phyloP scores from a whole-genome alignment of 2,329 filamentous ascomycete species.

The Ascosphaera aggregata region DNA sequence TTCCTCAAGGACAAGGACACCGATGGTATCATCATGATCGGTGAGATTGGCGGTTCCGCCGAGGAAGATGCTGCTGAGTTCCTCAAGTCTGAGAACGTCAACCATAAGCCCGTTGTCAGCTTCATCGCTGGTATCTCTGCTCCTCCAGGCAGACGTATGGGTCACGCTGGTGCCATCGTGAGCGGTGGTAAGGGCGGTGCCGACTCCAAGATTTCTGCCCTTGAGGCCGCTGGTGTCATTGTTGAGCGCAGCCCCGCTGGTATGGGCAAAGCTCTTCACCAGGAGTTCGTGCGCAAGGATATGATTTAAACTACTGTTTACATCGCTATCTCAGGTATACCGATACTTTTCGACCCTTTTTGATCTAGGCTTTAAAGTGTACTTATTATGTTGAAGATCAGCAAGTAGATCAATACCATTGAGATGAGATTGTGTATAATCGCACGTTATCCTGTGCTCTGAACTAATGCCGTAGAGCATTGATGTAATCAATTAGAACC shows the following conservation, averaged over 20 bases:
- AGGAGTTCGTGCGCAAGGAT: slow-evolving; percentile 90
- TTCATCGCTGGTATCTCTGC: slow-evolving; percentile 98
- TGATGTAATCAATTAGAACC: too few relatives aligned
- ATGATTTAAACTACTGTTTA: slow-evolving; percentile 36
- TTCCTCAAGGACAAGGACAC: slow-evolving; percentile 93
- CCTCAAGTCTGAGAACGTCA: slow-evolving; percentile 73
- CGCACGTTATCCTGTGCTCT: too few relatives aligned
- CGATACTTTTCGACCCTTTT: background rate
- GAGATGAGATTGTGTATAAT: background rate
- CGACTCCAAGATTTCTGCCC: slow-evolving; percentile 90
- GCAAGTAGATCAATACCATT: background rate
- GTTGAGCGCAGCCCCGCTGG: slow-evolving; percentile 86
- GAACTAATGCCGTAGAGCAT: too few relatives aligned
- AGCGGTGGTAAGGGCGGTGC: slow-evolving; percentile 94
- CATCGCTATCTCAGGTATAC: too few relatives aligned
- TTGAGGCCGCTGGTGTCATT: slow-evolving; percentile 81
- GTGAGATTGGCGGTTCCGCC: slow-evolving; percentile 90
- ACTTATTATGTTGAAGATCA: background rate
- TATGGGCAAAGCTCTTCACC: slow-evolving; percentile 81
- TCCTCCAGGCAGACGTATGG: slow-evolving; percentile 90
- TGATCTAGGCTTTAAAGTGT: background rate
- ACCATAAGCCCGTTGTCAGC: slow-evolving; percentile 87
- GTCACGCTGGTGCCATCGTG: slow-evolving; percentile 95
- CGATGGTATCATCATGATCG: slow-evolving; percentile 99
- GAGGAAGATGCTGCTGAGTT: slow-evolving; percentile 98